phyloP scores from a whole-genome alignment of 1,284 basidiomycete genomes.

The Boletus semigastroideus region DNA sequence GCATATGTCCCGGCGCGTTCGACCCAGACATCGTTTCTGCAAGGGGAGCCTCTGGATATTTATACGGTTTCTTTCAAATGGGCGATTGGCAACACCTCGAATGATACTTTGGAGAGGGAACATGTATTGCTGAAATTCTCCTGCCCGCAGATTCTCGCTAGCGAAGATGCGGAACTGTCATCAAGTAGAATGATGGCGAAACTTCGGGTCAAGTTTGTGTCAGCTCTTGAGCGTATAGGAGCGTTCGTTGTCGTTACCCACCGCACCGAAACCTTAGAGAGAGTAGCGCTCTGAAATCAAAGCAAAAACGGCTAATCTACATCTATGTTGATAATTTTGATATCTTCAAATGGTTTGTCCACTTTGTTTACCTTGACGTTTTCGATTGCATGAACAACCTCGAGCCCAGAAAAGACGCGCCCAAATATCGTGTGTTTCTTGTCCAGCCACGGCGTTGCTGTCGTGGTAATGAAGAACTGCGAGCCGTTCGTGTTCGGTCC shows the following conservation, averaged over 20 bases:
- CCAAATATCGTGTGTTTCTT: conserved; percentile 97
- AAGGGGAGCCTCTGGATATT: conserved; percentile 44
- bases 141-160: conserved; percentile 34
- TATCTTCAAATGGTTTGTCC: conserved; percentile 88
- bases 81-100: neutral
- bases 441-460: conserved; percentile 93
- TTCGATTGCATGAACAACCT: conserved; percentile 86
- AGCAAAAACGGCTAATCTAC: conserved; percentile 46
- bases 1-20: conserved; percentile 48
- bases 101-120: neutral
- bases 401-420: conserved; percentile 76
- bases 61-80: conserved; percentile 40
- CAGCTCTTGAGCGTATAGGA: conserved; percentile 17
- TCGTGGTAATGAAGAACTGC: conserved; percentile 99
- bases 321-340: conserved; percentile 82
- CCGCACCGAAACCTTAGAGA: conserved; percentile 36
- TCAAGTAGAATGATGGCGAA: conserved; percentile 19
- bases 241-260: conserved; percentile 26
- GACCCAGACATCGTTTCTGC: conserved; percentile 39
- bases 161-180: conserved; percentile 17
- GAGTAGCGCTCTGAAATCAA: conserved; percentile 38
- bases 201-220: conserved; percentile 23
- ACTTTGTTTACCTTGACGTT: conserved; percentile 75
- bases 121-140: conserved; percentile 43
- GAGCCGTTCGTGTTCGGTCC: conserved; percentile 93